Percentiles rank a stretch among this genome's conserved stretches.
phyloP scores from a whole-genome alignment of 73 alveolate species.

The Paramecium sexaurelia region DNA sequence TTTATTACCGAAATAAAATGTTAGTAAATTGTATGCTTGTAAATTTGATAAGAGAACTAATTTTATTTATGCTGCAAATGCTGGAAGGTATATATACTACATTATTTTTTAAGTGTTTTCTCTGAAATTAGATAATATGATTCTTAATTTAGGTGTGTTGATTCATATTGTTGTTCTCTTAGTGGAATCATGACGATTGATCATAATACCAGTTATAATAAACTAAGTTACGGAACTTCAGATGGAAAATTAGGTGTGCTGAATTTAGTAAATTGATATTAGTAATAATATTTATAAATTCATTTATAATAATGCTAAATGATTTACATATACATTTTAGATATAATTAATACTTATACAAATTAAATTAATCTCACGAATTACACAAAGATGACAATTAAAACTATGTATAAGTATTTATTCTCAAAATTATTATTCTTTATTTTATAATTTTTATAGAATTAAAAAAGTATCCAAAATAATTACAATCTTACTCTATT shows the following conservation, averaged over 20 bases:
- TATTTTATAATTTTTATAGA: too few species aligned
- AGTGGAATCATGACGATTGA: slow-evolving; percentile 10
- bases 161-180: background rate
- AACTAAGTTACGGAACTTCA: slow-evolving; percentile 41
- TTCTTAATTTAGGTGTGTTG: background rate
- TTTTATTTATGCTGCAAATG: slow-evolving; percentile 49
- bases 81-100: slow-evolving; percentile 28
- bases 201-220: background rate
- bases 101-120: background rate
- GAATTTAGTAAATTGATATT: slow-evolving; percentile 49
- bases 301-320: background rate
- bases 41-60: slow-evolving; percentile 4
- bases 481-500: too few species aligned
- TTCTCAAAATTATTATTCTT: too few species aligned
- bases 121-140: slow-evolving; percentile 45
- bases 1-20: background rate
- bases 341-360: too few species aligned
- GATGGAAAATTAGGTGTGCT: slow-evolving; percentile 20
- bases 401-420: too few species aligned
- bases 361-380: too few species aligned
- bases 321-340: too few species aligned
- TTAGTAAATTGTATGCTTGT: slow-evolving; percentile 9
- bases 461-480: too few species aligned
- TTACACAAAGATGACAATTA: too few species aligned
- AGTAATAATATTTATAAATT: background rate